Percentiles rank a stretch among this genome's conserved stretches.
These are phyloP conservation scores for Epichloe brachyelytri DNA, from an alignment of 2,329 filamentous ascomycete species.

Conservation along the genomic window DNA sequence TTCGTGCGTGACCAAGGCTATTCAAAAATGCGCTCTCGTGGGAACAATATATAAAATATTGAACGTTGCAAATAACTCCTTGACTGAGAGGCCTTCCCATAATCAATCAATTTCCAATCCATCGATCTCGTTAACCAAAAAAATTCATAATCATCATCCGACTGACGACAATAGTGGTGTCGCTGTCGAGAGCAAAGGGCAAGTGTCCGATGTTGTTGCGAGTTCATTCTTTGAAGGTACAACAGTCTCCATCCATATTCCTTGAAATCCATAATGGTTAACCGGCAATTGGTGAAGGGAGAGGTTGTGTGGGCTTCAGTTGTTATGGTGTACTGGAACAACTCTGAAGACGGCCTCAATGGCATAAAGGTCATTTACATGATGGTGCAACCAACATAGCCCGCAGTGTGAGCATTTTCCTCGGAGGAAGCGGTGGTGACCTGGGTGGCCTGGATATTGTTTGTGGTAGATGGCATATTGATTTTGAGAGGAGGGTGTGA, in stretches of 20 bases:
- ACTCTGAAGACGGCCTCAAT: background rate
- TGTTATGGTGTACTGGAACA: background rate
- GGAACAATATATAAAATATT: background rate
- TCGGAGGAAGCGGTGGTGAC: conserved; percentile 8
- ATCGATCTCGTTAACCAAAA: background rate
- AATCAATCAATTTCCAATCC: background rate
- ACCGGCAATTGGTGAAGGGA: background rate
- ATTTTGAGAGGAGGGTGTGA: background rate
- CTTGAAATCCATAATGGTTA: background rate
- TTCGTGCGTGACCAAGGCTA: background rate
- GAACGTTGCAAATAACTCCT: background rate
- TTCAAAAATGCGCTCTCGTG: background rate
- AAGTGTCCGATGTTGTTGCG: background rate
- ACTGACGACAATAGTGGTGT: background rate
- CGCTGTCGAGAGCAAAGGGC: background rate
- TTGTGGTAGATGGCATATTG: conserved; percentile 19
- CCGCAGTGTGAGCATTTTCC: background rate
- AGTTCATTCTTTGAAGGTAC: background rate
- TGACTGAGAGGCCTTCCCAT: background rate
- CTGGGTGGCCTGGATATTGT: conserved; percentile 13
- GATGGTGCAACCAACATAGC: conserved; percentile 16
- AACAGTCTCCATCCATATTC: background rate
- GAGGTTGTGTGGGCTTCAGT: background rate
- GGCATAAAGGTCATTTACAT: conserved; percentile 18
- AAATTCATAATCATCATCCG: background rate